phyloP scores from a whole-genome alignment of 331 rosid species.

The Pyrus hybrid region DNA sequence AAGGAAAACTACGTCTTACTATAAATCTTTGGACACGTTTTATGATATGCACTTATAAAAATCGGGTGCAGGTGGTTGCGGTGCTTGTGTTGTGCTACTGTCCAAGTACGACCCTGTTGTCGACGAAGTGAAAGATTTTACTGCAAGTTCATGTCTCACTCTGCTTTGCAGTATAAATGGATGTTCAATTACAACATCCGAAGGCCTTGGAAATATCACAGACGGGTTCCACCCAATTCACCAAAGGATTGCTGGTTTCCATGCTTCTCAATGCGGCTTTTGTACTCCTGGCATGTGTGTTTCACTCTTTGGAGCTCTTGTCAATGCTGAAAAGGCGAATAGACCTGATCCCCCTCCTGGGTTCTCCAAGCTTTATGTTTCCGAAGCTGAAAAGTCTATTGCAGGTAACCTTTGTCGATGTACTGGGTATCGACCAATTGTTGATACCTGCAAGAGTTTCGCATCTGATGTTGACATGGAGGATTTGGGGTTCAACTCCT shows the following conservation, averaged over 20 bases:
- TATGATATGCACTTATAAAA: background rate
- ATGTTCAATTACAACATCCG: slow-evolving; percentile 71
- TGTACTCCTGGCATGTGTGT: slow-evolving; percentile 96
- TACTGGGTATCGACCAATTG: slow-evolving; percentile 83
- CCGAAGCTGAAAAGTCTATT: slow-evolving; percentile 69
- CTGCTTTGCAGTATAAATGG: slow-evolving; percentile 64
- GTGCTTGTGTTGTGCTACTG: slow-evolving; percentile 84
- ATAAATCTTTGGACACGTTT: background rate
- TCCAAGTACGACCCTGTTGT: slow-evolving; percentile 63
- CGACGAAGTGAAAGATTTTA: slow-evolving; percentile 55
- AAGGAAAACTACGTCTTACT: background rate
- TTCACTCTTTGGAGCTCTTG: slow-evolving; percentile 64
- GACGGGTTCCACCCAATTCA: slow-evolving; percentile 87
- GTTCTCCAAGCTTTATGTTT: slow-evolving; percentile 60
- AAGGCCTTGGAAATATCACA: slow-evolving; percentile 73
- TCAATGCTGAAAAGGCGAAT: slow-evolving; percentile 56
- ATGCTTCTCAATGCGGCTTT: slow-evolving; percentile 86
- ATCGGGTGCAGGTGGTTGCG: slow-evolving; percentile 74
- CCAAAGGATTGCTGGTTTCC: slow-evolving; percentile 72
- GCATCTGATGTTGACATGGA: slow-evolving; percentile 85
- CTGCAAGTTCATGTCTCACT: slow-evolving; percentile 80
- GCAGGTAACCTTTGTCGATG: slow-evolving; percentile 98
- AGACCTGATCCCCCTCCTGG: slow-evolving; percentile 50
- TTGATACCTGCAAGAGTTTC: slow-evolving; percentile 90
- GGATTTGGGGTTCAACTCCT: slow-evolving; percentile 81